Evolutionary conservation across 2,329 filamentous ascomycete species (phyloP).

Genomic region (Arthrobotrys iridis): DNA sequence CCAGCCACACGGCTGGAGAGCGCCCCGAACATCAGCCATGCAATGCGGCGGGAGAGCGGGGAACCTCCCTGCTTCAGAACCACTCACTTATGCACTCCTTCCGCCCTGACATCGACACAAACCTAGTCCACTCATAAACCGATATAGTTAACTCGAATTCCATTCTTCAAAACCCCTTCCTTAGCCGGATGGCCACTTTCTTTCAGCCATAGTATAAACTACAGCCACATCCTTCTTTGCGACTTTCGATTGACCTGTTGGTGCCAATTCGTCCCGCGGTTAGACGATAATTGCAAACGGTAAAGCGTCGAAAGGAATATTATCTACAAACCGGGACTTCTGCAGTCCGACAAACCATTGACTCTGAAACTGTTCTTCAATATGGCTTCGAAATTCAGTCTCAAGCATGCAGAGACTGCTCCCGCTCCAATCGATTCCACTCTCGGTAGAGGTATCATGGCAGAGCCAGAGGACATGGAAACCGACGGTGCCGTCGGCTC

Average conservation of each 20-base stretch:
- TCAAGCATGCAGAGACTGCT: slow-evolving; percentile 34
- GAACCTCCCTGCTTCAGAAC: slow-evolving; percentile 23
- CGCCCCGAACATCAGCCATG: slow-evolving; percentile 28
- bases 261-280: background rate
- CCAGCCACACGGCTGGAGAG: slow-evolving; percentile 34
- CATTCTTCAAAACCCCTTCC: slow-evolving; percentile 12
- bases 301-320: background rate
- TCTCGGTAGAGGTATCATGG: background rate
- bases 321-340: background rate
- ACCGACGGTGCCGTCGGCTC: slow-evolving; percentile 26
- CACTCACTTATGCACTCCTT: background rate
- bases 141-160: slow-evolving; percentile 13
- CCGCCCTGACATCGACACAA: slow-evolving; percentile 19
- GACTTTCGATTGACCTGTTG: background rate
- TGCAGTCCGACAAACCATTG: background rate
- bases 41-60: slow-evolving; percentile 33
- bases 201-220: background rate
- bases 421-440: slow-evolving; percentile 25
- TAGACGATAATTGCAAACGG: background rate
- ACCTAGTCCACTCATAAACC: slow-evolving; percentile 9
- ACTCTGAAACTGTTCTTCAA: background rate
- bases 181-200: background rate
- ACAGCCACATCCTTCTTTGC: slow-evolving; percentile 1
- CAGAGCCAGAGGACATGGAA: background rate
- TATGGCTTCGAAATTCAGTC: slow-evolving; percentile 27